phyloP scores from a whole-genome alignment of 225 moss, liverwort and hornwort genomes.

The Marchantia paleacea region DNA sequence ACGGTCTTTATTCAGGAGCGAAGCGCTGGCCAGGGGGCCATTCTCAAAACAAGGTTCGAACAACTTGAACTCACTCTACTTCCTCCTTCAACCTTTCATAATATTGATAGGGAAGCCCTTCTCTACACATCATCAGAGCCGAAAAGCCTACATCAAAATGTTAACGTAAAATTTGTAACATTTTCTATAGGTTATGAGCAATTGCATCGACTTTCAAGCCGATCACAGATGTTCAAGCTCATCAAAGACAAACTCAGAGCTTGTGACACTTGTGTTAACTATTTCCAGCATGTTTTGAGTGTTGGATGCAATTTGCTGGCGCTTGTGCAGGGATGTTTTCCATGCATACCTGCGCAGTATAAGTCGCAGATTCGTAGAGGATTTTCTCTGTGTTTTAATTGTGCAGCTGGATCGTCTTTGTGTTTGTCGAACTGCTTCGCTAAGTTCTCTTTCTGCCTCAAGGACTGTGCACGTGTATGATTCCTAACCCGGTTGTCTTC shows the following conservation, averaged over 20 bases:
- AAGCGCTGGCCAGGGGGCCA: constrained; percentile 10
- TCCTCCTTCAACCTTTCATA: background rate
- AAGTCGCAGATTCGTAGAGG: constrained; percentile 30
- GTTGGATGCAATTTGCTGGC: background rate
- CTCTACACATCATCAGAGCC: background rate
- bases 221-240: background rate
- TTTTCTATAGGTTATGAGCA: background rate
- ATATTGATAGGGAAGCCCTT: background rate
- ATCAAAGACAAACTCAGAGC: background rate
- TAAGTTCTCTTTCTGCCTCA: constrained; percentile 32
- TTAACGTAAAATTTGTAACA: background rate
- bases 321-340: constrained; percentile 34
- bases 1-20: constrained; percentile 16
- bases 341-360: constrained; percentile 28
- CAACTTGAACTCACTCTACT: background rate
- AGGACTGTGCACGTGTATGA: constrained; percentile 36
- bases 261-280: background rate
- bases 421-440: constrained; percentile 39
- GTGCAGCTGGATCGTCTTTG: constrained; percentile 32
- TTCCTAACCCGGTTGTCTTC: background rate
- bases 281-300: background rate
- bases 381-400: constrained; percentile 27
- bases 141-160: background rate
- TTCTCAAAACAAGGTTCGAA: constrained; percentile 23
- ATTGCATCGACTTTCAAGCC: background rate